These are phyloP conservation scores for Puccinia brachypodii DNA, from an alignment of 1,284 basidiomycete genomes.

Conservation along the genomic window DNA sequence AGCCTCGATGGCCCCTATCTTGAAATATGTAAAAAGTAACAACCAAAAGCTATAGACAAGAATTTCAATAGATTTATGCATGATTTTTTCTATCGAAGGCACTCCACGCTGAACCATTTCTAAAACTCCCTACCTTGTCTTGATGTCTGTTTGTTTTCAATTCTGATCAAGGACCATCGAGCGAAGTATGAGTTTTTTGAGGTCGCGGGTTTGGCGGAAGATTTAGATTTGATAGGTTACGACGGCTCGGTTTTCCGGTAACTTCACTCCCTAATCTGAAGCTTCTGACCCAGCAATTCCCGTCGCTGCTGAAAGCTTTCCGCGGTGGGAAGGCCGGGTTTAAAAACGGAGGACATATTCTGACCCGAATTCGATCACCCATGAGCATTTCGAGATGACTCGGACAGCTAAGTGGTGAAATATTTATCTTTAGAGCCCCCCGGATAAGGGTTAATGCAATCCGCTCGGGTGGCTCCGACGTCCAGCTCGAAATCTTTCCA, in stretches of 20 bases:
- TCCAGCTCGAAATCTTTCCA: conserved; percentile 9
- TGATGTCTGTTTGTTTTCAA: too few relatives aligned
- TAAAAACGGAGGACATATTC: neutral
- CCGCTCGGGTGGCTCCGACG: conserved; percentile 1
- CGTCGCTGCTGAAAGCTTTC: neutral
- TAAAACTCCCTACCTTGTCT: too few relatives aligned
- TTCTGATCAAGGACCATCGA: too few relatives aligned
- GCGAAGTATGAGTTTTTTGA: neutral
- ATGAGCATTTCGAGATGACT: neutral
- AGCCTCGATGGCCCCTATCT: too few relatives aligned
- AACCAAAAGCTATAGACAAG: too few relatives aligned
- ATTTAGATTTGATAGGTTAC: neutral
- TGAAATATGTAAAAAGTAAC: too few relatives aligned
- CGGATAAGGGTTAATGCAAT: conserved; percentile 3
- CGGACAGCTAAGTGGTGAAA: neutral
- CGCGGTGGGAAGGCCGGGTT: neutral
- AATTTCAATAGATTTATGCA: too few relatives aligned
- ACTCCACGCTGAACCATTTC: too few relatives aligned
- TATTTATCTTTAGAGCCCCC: neutral
- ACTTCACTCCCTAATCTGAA: neutral
- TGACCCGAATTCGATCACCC: neutral
- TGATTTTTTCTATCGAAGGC: too few relatives aligned
- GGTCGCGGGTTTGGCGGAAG: neutral
- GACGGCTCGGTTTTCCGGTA: neutral
- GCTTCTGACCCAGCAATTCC: neutral